Conservation (phyloP, 495 filamentous ascomycete genomes). For the Tuber umbilicatum region DNA sequence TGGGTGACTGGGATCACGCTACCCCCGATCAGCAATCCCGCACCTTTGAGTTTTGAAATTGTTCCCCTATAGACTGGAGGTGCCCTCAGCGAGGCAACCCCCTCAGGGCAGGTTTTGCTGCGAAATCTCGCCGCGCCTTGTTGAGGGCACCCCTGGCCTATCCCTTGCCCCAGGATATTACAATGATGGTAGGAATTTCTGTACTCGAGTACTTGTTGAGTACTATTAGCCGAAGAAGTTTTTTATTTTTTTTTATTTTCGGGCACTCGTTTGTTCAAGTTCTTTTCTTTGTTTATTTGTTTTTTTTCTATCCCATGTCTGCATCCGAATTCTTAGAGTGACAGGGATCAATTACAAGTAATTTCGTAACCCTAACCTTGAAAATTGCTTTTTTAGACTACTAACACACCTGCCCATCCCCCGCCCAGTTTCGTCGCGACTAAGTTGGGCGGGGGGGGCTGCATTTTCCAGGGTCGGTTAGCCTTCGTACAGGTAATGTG, state of each 20-base stretch:
- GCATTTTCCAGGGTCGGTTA: not conserved
- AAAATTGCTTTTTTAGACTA: not conserved
- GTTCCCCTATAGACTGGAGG: not conserved
- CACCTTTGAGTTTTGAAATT: too few species aligned
- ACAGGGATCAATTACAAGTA: not conserved
- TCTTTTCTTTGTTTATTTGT: not conserved
- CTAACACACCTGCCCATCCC: not conserved
- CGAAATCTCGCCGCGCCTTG: too few species aligned
- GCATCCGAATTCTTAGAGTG: not conserved
- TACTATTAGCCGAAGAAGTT: not conserved
- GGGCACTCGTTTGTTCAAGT: not conserved
- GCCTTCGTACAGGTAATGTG: not conserved
- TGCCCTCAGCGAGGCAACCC: too few species aligned
- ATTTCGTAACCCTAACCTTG: too few species aligned
- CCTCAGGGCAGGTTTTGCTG: too few species aligned
- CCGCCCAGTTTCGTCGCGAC: not conserved
- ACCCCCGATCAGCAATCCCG: too few species aligned
- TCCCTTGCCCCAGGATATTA: not conserved
- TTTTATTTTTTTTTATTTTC: not conserved
- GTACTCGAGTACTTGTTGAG: not conserved
- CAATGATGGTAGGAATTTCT: not conserved
- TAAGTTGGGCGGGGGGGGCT: not conserved
- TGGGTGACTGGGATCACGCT: too few species aligned
- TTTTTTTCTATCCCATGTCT: not conserved
- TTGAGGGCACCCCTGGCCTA: too few species aligned